Evolutionary conservation across 1,139 yeast species (phyloP).

Genomic region (Kazachstania sp.): DNA sequence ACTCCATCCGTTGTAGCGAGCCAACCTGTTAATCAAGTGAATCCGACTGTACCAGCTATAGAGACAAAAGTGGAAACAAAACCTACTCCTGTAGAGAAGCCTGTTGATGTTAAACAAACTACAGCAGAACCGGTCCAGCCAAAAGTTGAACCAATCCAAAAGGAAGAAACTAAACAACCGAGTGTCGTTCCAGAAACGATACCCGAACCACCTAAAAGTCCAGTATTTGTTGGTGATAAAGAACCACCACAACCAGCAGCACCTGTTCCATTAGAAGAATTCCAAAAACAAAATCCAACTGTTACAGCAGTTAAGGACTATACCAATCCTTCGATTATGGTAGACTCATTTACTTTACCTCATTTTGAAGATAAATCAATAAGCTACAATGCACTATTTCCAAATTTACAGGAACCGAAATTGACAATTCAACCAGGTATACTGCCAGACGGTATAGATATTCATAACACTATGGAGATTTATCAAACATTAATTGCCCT

Average conservation of each 20-base stretch:
- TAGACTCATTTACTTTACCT: slow-evolving; percentile 58
- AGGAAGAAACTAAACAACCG: background rate
- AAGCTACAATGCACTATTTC: slow-evolving; percentile 47
- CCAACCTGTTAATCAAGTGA: background rate
- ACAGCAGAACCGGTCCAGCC: background rate
- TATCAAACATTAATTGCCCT: slow-evolving; percentile 38
- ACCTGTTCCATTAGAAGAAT: slow-evolving; percentile 33
- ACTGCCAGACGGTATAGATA: slow-evolving; percentile 64
- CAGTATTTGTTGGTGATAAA: slow-evolving; percentile 4
- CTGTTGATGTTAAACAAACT: background rate
- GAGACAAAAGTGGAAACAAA: background rate
- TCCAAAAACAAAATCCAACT: slow-evolving; percentile 36
- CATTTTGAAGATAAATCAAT: slow-evolving; percentile 37
- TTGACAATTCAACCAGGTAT: slow-evolving; percentile 63
- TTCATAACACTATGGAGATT: slow-evolving; percentile 51
- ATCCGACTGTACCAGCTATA: background rate
- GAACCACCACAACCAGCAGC: slow-evolving; percentile 21
- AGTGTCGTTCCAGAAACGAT: background rate
- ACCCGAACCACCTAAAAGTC: background rate
- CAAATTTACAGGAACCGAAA: slow-evolving; percentile 36
- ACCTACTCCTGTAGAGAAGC: too few species aligned
- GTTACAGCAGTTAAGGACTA: slow-evolving; percentile 43
- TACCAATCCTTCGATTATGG: slow-evolving; percentile 56
- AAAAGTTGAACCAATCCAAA: background rate
- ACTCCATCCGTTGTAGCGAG: too few species aligned